Conservation (phyloP, 2,329 filamentous ascomycete species). For the Zymoseptoria pseudotritici region DNA sequence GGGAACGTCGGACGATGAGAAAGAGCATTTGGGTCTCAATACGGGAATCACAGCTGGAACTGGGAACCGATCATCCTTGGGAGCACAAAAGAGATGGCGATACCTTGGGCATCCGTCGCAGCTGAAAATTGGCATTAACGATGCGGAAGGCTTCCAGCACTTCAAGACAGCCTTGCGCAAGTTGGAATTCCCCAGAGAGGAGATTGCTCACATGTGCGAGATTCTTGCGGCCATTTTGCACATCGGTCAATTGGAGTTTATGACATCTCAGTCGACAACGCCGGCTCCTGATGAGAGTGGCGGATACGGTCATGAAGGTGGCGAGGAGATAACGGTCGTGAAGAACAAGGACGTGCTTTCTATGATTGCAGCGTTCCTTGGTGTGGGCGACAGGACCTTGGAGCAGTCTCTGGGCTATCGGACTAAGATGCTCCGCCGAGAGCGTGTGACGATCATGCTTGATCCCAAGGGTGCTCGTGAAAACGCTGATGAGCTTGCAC, state of each 20-base stretch:
- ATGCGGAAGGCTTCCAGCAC: conserved; percentile 88
- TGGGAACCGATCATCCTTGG: conserved; percentile 48
- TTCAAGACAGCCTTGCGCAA: conserved; percentile 95
- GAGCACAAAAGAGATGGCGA: conserved; percentile 77
- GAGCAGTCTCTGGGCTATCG: conserved; percentile 89
- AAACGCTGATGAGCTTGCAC: conserved; percentile 88
- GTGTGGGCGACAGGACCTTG: conserved; percentile 70
- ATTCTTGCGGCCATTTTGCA: conserved; percentile 90
- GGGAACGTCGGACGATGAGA: conserved; percentile 85
- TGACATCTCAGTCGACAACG: conserved; percentile 70
- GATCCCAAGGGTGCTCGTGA: conserved; percentile 82
- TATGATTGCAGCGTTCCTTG: conserved; percentile 89
- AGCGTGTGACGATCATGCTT: conserved; percentile 97
- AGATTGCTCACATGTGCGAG: conserved; percentile 96
- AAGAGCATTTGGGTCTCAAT: conserved; percentile 69
- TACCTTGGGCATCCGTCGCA: conserved; percentile 95
- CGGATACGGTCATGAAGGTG: conserved; percentile 91
- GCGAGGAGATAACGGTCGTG: conserved; percentile 74
- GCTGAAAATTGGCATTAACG: conserved; percentile 93
- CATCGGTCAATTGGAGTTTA: conserved; percentile 93
- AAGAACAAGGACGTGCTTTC: conserved; percentile 86
- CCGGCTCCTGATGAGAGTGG: conserved; percentile 83
- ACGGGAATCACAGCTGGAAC: conserved; percentile 45
- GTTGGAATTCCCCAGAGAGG: conserved; percentile 83
- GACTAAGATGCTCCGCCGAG: conserved; percentile 90